Evolutionary conservation across 345 rosid genomes (phyloP).

Genomic region (Populus euphratica): DNA sequence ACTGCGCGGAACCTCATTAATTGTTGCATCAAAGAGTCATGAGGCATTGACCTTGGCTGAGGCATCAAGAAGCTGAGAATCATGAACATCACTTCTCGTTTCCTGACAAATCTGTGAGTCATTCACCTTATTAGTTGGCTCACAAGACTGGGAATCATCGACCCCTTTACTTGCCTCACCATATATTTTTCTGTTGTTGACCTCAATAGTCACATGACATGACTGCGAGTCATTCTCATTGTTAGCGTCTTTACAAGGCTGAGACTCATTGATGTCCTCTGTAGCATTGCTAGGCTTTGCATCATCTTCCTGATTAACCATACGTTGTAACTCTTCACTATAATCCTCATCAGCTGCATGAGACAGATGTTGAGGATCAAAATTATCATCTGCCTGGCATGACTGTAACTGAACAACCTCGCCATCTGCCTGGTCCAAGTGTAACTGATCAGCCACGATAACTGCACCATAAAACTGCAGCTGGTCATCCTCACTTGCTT

Average conservation of each 20-base stretch:
- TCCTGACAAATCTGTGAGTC: constrained; percentile 1
- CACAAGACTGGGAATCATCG: constrained; percentile 3
- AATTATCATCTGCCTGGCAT: constrained; percentile 17
- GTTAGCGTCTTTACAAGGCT: constrained; percentile 3
- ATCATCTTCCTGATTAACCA: constrained; percentile 15
- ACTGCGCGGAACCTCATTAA: background rate
- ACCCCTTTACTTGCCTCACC: constrained; percentile 4
- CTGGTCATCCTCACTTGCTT: constrained; percentile 28
- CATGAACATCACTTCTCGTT: background rate
- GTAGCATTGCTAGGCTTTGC: background rate
- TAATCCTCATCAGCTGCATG: constrained; percentile 9
- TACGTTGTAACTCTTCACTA: constrained; percentile 1
- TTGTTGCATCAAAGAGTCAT: background rate
- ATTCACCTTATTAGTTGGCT: constrained; percentile 1
- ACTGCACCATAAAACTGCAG: constrained; percentile 21
- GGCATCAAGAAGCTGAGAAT: constrained; percentile 6
- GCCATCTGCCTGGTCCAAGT: constrained; percentile 7
- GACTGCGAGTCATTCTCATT: background rate
- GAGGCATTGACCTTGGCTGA: background rate
- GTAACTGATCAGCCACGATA: constrained; percentile 24
- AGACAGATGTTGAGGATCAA: constrained; percentile 9
- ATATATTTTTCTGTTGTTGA: background rate
- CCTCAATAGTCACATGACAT: constrained; percentile 7
- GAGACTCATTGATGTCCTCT: constrained; percentile 1
- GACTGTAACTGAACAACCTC: constrained; percentile 15